Evolutionary conservation across 192 early-diverging fungal genomes (phyloP), one percentile per base, ranked within the genome.

Genomic region (Coemansia sp.): DNA sequence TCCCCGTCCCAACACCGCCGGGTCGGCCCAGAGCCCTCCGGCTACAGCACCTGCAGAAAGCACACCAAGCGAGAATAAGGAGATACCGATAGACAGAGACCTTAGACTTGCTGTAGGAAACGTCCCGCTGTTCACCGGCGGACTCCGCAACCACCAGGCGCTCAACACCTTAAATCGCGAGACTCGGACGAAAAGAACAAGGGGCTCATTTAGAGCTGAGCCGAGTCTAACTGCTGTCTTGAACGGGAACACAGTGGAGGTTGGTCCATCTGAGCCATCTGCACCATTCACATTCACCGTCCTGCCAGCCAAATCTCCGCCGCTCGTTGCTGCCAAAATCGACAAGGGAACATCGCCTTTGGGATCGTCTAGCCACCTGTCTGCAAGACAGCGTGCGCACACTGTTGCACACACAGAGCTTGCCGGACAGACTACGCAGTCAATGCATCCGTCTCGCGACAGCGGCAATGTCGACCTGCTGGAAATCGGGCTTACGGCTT

Each of bases 121-220:
- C 16, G 57, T 37, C 39, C 57, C 57, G 3, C 32, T 65, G 19
- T 68, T 68, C 41, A 68, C 73, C 8, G 70, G 73, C 9, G 70
- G 73, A 1, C 54, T 76, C 45, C 52, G 69, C 13, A 76, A 49
- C 57, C 67, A 51, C 1, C 61, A 66, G 46, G 60, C 55, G 1
- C 47, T 81, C 13, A 76, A 65, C 43, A 76, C 70, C 26, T 49
- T 76, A 60, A 81, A 39, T 22, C 78, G 73, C 18, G 61, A 62
- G 6, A 36, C 70, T 8, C 73, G 78, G 16, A 46, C 66, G 6
- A 65, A 73, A 46, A 63, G 65, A 15, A 41, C 65, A 9, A 67
- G 67, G 19, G 42, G 56, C 58, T 70, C 78, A 8, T 63, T 65
- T 39, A 63, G 54, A 8, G 22, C 37, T 5, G 69, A 65, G 11